Percentiles rank a stretch among this genome's conserved stretches.
phyloP scores from a whole-genome alignment of 2,329 filamentous ascomycete genomes.

The Colletotrichum musicola region DNA sequence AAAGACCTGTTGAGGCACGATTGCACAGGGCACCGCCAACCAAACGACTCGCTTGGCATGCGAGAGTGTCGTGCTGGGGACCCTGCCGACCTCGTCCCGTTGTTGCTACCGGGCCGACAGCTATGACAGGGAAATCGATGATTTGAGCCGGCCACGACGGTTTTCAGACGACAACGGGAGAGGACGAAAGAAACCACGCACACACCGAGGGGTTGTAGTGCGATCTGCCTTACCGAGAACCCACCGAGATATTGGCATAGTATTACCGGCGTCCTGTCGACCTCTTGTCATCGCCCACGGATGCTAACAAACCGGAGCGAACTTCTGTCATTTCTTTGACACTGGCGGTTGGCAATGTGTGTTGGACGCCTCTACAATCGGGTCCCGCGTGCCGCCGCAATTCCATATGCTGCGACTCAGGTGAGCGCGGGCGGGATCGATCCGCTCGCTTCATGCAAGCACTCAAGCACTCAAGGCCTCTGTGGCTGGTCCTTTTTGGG shows the following conservation, averaged over 20 bases:
- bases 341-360: background rate
- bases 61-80: conserved; percentile 1
- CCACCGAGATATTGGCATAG: background rate
- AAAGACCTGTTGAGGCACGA: background rate
- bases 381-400: conserved; percentile 15
- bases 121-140: conserved; percentile 14
- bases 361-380: conserved; percentile 5
- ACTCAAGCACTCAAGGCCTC: conserved; percentile 37
- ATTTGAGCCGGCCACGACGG: conserved; percentile 8
- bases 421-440: conserved; percentile 36
- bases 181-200: conserved; percentile 2
- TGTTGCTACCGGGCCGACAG: background rate
- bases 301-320: background rate
- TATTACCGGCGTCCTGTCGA: no score
- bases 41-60: conserved; percentile 27
- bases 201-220: background rate
- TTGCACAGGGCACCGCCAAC: conserved; percentile 3
- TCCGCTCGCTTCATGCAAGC: conserved; percentile 38
- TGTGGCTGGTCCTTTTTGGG: conserved; percentile 27
- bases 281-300: no score
- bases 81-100: background rate
- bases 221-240: background rate
- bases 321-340: conserved; percentile 8
- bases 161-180: conserved; percentile 17
- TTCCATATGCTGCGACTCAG: conserved; percentile 24